phyloP scores from a whole-genome alignment of 2,329 filamentous ascomycete species.

The Hymenoscyphus scutula region DNA sequence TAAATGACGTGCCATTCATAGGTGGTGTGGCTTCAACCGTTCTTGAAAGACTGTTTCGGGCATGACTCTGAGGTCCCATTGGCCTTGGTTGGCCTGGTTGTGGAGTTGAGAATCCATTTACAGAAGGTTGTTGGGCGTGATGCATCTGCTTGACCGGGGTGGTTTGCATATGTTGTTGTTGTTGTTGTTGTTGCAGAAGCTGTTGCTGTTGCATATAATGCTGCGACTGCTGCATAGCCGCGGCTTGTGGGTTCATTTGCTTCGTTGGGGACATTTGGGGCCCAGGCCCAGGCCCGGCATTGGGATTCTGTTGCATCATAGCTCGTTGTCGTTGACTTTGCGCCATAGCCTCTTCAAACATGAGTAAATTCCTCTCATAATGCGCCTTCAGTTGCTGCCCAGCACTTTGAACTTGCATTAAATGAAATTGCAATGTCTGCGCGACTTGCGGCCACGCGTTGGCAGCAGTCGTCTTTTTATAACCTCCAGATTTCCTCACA shows the following conservation, averaged over 20 bases:
- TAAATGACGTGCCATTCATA: conserved; percentile 41
- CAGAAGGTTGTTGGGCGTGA: conserved; percentile 45
- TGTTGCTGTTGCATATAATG: conserved; percentile 45
- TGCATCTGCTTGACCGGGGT: conserved; percentile 47
- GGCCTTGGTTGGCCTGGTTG: conserved; percentile 40
- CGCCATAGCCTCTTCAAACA: conserved; percentile 71
- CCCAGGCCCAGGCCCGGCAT: conserved; percentile 35
- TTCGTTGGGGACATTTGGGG: conserved; percentile 42
- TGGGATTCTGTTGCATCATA: conserved; percentile 31
- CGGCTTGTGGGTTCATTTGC: conserved; percentile 41
- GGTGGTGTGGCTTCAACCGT: conserved; percentile 44
- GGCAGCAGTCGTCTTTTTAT: conserved; percentile 65
- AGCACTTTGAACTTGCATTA: conserved; percentile 63
- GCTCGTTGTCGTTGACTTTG: conserved; percentile 49
- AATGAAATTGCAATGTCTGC: conserved; percentile 59
- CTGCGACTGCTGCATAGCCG: conserved; percentile 52
- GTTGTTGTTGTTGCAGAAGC: conserved; percentile 51
- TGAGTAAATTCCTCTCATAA: conserved; percentile 72
- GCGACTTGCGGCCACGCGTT: conserved; percentile 76
- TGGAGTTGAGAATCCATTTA: conserved; percentile 51
- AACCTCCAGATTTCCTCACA: conserved; percentile 75
- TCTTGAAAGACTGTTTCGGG: conserved; percentile 51
- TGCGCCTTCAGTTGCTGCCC: conserved; percentile 67
- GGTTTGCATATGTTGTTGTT: conserved; percentile 42
- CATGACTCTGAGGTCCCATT: conserved; percentile 43